Base-by-base conservation (phyloP, 441 rosid genomes). In the Theobroma grandiflorum region DNA sequence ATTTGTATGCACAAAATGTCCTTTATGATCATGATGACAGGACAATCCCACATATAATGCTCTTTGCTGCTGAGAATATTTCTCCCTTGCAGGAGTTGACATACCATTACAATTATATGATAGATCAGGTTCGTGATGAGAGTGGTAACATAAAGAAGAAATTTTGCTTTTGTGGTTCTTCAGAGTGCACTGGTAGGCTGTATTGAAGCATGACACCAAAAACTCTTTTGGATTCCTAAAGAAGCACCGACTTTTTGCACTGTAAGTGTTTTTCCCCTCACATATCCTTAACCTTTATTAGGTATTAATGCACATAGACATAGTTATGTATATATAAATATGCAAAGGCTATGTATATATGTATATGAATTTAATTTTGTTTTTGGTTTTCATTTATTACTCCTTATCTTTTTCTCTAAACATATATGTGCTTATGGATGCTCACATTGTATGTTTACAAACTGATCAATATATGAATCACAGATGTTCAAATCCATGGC, bases 21-120 rank as follows among this genome's bases (percentile, higher is more conserved):
- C 90, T 97, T 75, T 93, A 88, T 80, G 99, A 95, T 79, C 98
- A 92, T 0, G 93, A 84, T 11, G 96, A 93, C 86, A 84, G 80
- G 81, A 92, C 94, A 81, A 87, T 94, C 67, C 99, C 98, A 65
- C 98, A 93, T 77, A 88, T 95, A 78, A 97, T 97, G 99, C 82
- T 95, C 77, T 92, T 97, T 79, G 97, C 99, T 0, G 84, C 82
- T 16, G 97, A 94, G 76, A 93, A 95, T 80, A 93, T 95, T 69
- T 98, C 99, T 78, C 98, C 99, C 6, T 84, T 94, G 85, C 93
- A 94, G 82, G 99, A 97, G 87, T 83, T 97, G 50, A 87, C 90
- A 2, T 97, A 97, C 76, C 84, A 97, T 65, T 97, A 95, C 88
- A 92, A 95, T 68, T 97, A 95, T 77, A 53, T 8, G 58, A 69